Evolutionary conservation across 2,329 filamentous ascomycete species (phyloP).

Genomic region (Cytospora paraplurivora): DNA sequence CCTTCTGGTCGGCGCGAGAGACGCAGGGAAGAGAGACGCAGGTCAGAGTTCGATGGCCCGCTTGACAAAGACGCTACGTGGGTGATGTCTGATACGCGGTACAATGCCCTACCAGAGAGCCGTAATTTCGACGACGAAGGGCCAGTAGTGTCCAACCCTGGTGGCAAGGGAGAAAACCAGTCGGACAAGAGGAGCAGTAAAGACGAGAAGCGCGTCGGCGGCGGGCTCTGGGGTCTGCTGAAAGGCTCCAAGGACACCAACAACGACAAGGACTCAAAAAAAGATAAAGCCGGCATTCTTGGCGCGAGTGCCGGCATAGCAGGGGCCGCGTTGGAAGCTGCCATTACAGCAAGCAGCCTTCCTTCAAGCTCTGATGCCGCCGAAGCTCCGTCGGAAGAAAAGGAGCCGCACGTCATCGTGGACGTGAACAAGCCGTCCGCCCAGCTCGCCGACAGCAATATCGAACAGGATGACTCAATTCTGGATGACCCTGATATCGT

Average conservation of each 20-base stretch:
- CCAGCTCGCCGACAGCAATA: constrained; percentile 33
- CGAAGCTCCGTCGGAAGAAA: constrained; percentile 45
- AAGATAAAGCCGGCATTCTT: constrained; percentile 71
- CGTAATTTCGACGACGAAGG: constrained; percentile 50
- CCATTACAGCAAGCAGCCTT: constrained; percentile 41
- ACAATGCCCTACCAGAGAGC: constrained; percentile 41
- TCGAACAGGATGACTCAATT: constrained; percentile 41
- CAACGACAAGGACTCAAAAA: constrained; percentile 41
- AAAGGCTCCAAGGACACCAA: constrained; percentile 45
- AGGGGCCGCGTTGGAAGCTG: constrained; percentile 47
- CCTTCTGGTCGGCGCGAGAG: constrained; percentile 45
- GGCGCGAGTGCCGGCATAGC: constrained; percentile 68
- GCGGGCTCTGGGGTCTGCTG: constrained; percentile 54
- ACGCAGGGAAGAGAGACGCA: constrained; percentile 32
- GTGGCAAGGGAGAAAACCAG: constrained; percentile 37
- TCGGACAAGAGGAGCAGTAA: constrained; percentile 43
- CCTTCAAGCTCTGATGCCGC: constrained; percentile 48
- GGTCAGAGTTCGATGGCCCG: constrained; percentile 40
- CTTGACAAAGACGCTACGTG: constrained; percentile 51
- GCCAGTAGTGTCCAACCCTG: constrained; percentile 48
- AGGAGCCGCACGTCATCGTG: constrained; percentile 27
- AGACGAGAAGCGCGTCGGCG: constrained; percentile 44
- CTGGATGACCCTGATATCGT: constrained; percentile 53
- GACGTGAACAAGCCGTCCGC: constrained; percentile 17
- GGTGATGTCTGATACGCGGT: constrained; percentile 48